Evolutionary conservation across 495 filamentous ascomycete species (phyloP), one percentile per base, ranked within the genome.

Genomic region (Aspergillus diversus): DNA sequence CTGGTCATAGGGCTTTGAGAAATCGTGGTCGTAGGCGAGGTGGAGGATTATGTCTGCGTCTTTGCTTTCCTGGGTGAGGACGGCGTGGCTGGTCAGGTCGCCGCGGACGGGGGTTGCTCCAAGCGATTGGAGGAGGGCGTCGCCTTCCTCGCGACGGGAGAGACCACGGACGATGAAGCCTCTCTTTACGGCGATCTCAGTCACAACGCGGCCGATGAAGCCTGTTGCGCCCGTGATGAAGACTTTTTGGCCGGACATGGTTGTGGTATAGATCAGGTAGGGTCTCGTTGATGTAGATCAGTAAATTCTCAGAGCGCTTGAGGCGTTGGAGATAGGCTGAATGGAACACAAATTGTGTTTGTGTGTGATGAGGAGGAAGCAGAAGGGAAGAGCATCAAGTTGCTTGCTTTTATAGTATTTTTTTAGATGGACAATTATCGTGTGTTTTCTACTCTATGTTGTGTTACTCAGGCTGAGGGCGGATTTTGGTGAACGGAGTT

Each of bases 171-270:
- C 79, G 1, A 27, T 60, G 63, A 83, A 79, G 17, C 79, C 78
- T 27, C 65, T 59, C 5, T 58, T 35, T 42, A 83, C 68, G 39
- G 82, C 73, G 46, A 82, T 71, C 43, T 77, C 60, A 32, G 77
- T 71, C 12, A 82, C 71, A 7, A 75, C 75, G 33, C 63, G 56
- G 65, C 82, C 82, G 55, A 84, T 73, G 57, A 74, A 81, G 69
- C 81, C 81, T 46, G 76, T 73, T 7, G 78, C 74, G 47, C 81
- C 80, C 21, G 82, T 84, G 47, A 84, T 71, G 59, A 85, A 83
- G 66, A 83, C 39, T 31, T 59, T 68, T 47, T 64, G 32, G 27
- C 27, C 47, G 16, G 59, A 49, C 55, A 59, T 66, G 15, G 34
- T 59, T 21, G 21, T 37, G 21, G 33, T 21, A 31, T 27, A 2